These are phyloP conservation scores for Balakata baccata DNA, from an alignment of 345 rosid genomes.

Conservation along the genomic window DNA sequence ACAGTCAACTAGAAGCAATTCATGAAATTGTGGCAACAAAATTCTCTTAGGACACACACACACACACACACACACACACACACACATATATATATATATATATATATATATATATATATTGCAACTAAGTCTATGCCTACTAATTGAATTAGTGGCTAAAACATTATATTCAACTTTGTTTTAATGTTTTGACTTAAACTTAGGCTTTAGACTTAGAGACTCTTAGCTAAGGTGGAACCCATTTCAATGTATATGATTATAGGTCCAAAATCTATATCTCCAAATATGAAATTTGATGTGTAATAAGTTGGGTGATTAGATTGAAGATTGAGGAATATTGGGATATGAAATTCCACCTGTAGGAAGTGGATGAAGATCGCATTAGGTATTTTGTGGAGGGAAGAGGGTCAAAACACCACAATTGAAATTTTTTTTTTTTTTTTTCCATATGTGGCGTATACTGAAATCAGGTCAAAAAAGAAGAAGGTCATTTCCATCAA, in stretches of 20 bases:
- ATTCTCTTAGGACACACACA: neutral
- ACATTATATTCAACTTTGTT: neutral
- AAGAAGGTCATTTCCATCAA: constrained; percentile 24
- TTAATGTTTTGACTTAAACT: constrained; percentile 22
- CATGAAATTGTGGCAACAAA: neutral
- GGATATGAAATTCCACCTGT: constrained; percentile 33
- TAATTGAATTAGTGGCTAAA: neutral
- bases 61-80: neutral
- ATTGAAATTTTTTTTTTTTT: constrained; percentile 29
- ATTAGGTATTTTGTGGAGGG: constrained; percentile 39
- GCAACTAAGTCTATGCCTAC: neutral
- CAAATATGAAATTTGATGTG: constrained; percentile 26
- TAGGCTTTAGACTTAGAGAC: constrained; percentile 32
- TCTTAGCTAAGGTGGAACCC: constrained; percentile 40
- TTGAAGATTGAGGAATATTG: constrained; percentile 19
- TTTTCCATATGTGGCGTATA: constrained; percentile 31
- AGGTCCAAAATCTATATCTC: neutral
- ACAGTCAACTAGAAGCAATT: neutral
- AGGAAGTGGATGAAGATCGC: constrained; percentile 41
- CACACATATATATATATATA: too few species aligned
- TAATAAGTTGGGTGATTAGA: constrained; percentile 43
- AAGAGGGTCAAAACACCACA: constrained; percentile 54
- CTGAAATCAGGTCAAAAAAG: constrained; percentile 33
- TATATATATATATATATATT: too few species aligned
- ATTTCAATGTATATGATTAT: neutral